phyloP scores from a whole-genome alignment of 495 filamentous ascomycete genomes.

The Trypethelium eluteriae region DNA sequence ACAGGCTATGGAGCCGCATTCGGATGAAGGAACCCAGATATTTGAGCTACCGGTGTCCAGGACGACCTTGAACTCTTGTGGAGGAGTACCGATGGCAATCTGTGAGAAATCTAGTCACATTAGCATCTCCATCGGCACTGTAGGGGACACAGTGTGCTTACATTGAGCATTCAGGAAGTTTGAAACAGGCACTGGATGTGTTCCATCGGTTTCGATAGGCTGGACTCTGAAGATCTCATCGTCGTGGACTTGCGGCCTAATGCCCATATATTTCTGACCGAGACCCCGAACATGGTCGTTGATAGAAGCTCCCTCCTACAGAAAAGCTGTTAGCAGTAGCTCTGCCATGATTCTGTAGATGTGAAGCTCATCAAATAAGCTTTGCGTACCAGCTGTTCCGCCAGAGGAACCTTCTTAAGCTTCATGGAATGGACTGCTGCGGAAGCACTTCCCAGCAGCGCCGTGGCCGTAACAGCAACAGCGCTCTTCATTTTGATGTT shows the following conservation, averaged over 20 bases:
- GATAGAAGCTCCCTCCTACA: constrained; percentile 67
- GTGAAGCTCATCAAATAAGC: constrained; percentile 13
- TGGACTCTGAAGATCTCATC: constrained; percentile 62
- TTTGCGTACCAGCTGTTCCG: constrained; percentile 77
- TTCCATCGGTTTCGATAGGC: constrained; percentile 51
- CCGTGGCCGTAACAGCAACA: constrained; percentile 63
- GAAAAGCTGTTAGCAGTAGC: constrained; percentile 1
- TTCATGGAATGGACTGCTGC: constrained; percentile 88
- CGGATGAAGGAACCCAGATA: constrained; percentile 88
- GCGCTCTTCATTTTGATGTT: constrained; percentile 64
- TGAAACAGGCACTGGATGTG: constrained; percentile 80
- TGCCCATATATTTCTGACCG: constrained; percentile 89
- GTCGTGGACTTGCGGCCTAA: constrained; percentile 59
- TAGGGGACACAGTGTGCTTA: constrained; percentile 43
- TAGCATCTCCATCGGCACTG: constrained; percentile 3
- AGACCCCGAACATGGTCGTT: constrained; percentile 70
- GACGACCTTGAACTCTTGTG: constrained; percentile 95
- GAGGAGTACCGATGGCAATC: constrained; percentile 83
- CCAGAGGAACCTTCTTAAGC: constrained; percentile 89
- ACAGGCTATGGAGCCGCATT: constrained; percentile 95
- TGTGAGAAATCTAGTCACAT: constrained; percentile 78
- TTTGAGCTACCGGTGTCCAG: constrained; percentile 99
- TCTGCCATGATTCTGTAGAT: not conserved
- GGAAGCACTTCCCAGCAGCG: constrained; percentile 74
- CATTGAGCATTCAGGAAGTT: constrained; percentile 99